A percentile compares a stretch with the other conserved stretches of the same genome.
These are phyloP conservation scores for Aegilops sharonensis DNA, from an alignment of 176 grass and related monocot species.

Conservation along the genomic window DNA sequence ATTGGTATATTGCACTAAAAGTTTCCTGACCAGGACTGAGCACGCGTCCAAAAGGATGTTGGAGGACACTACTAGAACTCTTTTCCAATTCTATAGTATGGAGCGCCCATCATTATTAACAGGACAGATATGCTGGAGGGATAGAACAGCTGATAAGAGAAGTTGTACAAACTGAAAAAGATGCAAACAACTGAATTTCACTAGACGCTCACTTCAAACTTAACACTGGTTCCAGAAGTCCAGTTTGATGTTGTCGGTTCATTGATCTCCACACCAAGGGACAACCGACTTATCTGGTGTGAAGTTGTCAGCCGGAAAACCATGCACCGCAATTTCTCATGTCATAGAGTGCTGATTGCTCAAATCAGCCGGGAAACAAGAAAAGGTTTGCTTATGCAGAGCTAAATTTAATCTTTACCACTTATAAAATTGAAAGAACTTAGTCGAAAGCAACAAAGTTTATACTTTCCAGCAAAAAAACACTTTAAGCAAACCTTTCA, in stretches of 20 bases:
- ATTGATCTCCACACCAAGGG: conserved; percentile 75
- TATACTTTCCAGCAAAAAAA: neutral
- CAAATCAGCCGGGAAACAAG: conserved; percentile 34
- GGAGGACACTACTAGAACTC: neutral
- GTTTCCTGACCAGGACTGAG: neutral
- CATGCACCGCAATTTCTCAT: conserved; percentile 92
- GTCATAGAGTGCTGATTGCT: conserved; percentile 76
- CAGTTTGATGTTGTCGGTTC: conserved; percentile 91
- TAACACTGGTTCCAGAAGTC: conserved; percentile 80
- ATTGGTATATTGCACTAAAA: neutral
- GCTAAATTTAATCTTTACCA: neutral
- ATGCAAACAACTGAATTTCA: no score
- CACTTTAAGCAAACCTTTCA: neutral
- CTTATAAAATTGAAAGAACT: neutral
- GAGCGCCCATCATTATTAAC: conserved; percentile 80
- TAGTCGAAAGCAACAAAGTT: neutral
- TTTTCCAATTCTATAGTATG: conserved; percentile 14
- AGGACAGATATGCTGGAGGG: conserved; percentile 13
- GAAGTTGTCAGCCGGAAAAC: conserved; percentile 81
- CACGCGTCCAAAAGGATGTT: neutral
- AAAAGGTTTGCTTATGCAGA: conserved; percentile 8
- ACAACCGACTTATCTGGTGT: conserved; percentile 68
- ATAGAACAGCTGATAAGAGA: neutral
- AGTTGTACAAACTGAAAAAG: neutral
- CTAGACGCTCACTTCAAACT: neutral